Evolutionary conservation across 1,284 basidiomycete genomes (phyloP), one percentile per base, ranked within the genome.

Genomic region (Athelia psychrophila): DNA sequence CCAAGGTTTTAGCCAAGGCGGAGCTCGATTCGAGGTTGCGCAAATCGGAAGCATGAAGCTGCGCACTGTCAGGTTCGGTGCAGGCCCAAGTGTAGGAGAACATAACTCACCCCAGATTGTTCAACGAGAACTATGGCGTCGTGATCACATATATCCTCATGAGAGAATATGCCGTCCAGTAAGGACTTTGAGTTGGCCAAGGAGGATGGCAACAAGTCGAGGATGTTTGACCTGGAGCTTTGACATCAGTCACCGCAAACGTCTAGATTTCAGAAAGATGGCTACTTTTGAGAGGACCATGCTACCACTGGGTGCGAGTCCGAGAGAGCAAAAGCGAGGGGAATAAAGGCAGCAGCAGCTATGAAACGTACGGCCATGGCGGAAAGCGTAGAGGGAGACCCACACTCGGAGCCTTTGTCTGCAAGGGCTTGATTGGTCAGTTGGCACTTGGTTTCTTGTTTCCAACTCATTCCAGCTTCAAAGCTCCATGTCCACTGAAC

Each of bases 41-140:
- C 27, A 90, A 70, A 69, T 90, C 86, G 5, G 84, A 84, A 23
- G 85, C 83, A 59, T 85, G 86, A 2, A 86, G 70, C 88, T 89
- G 50, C 38, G 38, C 38, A 42, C 16, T n/a, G 20, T 22, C 38
- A 42, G 16, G n/a, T n/a, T 22, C 27, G 24, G 46, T 38, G 44
- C 27, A 24, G 23, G 24, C 25, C 53, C 18, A 49, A 49, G 36
- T 44, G 32, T n/a, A 51, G 35, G 54, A 22, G 23, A 16, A 33
- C 20, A 15, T 45, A 13, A 71, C 80, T 58, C 65, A 89, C 88
- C 27, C 85, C 85, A 23, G 81, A 78, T 52, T 90, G 88, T 57
- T 86, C 77, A 44, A 88, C 70, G 5, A 90, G 61, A 16, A 89
- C 70, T 20, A 91, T 63, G 36, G 82, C 81, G 61, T 88, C 83